A percentile compares a stretch with the other conserved stretches of the same genome.
Evolutionary conservation across 1,139 yeast species (phyloP).

Genomic region (Protomyces gravidus): DNA sequence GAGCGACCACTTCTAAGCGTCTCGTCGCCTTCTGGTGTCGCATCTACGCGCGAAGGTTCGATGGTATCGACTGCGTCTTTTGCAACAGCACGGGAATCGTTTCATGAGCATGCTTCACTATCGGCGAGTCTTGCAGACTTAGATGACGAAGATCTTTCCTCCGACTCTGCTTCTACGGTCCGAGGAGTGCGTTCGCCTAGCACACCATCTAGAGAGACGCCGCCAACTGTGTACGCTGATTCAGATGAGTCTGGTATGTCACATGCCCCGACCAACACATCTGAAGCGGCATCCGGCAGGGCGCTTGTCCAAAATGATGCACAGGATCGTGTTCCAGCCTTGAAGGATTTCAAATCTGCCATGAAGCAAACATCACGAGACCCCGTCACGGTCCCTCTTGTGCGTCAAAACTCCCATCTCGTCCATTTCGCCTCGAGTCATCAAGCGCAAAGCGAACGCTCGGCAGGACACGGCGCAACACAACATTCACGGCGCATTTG

Average conservation of each 20-base stretch:
- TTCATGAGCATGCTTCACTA: constrained; percentile 9
- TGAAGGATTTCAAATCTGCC: background rate
- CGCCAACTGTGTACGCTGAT: background rate
- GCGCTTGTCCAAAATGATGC: background rate
- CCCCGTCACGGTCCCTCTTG: too few species aligned
- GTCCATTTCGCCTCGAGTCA: background rate
- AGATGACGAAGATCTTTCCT: background rate
- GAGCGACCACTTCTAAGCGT: background rate
- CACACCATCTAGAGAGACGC: background rate
- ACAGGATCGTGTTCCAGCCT: background rate
- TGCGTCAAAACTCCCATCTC: background rate
- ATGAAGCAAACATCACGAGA: background rate
- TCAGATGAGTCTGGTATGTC: constrained; percentile 2
- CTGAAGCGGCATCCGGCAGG: background rate
- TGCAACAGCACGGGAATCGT: constrained; percentile 18
- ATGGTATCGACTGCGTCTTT: constrained; percentile 15
- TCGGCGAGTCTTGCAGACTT: background rate
- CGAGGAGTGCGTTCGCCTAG: background rate
- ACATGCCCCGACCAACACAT: background rate
- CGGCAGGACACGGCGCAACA: background rate
- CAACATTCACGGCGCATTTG: constrained; percentile 1
- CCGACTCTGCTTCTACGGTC: background rate
- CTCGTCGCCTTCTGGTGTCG: background rate
- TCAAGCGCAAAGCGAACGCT: background rate
- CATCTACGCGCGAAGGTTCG: background rate